Conservation (phyloP, 495 filamentous ascomycete species). For the Lasiosphaeris hirsuta region DNA sequence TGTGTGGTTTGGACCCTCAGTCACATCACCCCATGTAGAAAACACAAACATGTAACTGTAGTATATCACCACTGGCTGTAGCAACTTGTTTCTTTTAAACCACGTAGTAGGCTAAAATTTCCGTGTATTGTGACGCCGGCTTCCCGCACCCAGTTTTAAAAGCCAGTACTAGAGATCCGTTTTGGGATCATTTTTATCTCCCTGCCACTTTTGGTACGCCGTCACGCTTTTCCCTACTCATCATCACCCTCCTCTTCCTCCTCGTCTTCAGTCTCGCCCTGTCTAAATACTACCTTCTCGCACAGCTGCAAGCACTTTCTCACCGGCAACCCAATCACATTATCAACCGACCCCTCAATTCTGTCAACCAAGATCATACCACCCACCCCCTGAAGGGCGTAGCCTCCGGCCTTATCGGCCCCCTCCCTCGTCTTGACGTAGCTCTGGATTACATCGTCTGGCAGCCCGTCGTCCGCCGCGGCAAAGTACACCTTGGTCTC, state of each 20-base stretch:
- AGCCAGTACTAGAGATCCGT: too few species aligned
- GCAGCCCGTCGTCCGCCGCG: conserved; percentile 71
- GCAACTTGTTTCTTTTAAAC: too few species aligned
- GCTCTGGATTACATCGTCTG: conserved; percentile 59
- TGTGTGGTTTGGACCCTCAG: too few species aligned
- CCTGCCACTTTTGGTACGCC: neutral
- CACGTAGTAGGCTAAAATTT: too few species aligned
- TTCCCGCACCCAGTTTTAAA: too few species aligned
- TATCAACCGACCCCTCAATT: conserved; percentile 88
- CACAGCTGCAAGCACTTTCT: conserved; percentile 76
- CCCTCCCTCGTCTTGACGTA: conserved; percentile 93
- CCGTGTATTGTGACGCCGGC: too few species aligned
- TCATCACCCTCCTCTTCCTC: conserved; percentile 23
- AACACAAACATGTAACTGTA: too few species aligned
- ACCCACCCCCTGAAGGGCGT: conserved; percentile 89
- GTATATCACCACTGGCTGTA: too few species aligned
- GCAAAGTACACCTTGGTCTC: conserved; percentile 81
- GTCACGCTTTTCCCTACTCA: neutral
- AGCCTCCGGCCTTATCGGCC: conserved; percentile 93
- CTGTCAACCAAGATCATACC: conserved; percentile 74
- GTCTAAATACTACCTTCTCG: conserved; percentile 69
- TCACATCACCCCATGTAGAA: too few species aligned
- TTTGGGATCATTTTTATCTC: too few species aligned
- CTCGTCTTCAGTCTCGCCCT: conserved; percentile 41
- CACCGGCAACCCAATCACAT: conserved; percentile 92